phyloP scores from a whole-genome alignment of 345 rosid species.

The Aegle marmelos region DNA sequence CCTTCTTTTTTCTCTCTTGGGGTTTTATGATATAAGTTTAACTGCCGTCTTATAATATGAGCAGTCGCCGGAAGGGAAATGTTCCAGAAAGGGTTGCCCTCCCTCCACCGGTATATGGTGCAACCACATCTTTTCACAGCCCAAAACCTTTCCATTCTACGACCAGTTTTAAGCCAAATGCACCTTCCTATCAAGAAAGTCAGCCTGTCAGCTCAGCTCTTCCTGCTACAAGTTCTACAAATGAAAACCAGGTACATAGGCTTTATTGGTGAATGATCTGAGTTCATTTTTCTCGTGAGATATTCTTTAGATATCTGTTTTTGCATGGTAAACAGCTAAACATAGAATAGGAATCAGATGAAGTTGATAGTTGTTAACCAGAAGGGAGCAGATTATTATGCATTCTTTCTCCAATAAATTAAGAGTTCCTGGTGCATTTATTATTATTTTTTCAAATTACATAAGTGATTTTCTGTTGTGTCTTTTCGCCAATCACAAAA shows the following conservation, averaged over 20 bases:
- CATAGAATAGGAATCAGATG: background rate
- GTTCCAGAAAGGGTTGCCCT: conserved; percentile 60
- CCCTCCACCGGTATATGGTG: conserved; percentile 67
- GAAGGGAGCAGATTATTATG: background rate
- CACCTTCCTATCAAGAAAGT: conserved; percentile 45
- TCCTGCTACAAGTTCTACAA: conserved; percentile 42
- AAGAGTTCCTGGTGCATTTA: background rate
- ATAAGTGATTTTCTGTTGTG: background rate
- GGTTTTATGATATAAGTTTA: conserved; percentile 6
- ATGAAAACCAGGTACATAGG: conserved; percentile 58
- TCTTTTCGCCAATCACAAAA: background rate
- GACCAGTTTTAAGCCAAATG: conserved; percentile 57
- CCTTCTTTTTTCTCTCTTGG: too few species aligned
- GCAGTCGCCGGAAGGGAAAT: conserved; percentile 51
- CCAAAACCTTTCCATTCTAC: conserved; percentile 36
- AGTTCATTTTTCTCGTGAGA: background rate
- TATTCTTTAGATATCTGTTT: background rate
- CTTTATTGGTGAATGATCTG: background rate
- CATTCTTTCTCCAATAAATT: background rate
- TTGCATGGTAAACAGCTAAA: background rate
- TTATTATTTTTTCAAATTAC: background rate
- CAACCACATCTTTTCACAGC: conserved; percentile 31
- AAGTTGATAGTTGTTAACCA: background rate
- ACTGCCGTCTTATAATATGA: conserved; percentile 13
- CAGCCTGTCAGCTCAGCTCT: conserved; percentile 42